phyloP scores from a whole-genome alignment of 257 asterid species.

The Penstemon barbatus region DNA sequence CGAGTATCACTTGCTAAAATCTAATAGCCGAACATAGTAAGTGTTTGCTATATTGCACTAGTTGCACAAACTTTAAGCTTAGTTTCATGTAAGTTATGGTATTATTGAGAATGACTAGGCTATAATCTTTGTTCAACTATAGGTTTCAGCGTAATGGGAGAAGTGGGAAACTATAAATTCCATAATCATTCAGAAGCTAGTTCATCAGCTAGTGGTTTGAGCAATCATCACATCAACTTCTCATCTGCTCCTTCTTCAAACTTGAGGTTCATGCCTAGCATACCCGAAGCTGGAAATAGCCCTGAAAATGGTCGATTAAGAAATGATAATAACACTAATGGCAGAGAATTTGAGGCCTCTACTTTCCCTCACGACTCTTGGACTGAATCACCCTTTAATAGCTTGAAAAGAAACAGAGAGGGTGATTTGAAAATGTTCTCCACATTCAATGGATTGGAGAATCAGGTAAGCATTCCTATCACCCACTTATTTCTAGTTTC shows the following conservation, averaged over 20 bases:
- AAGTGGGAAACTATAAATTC: constrained; percentile 50
- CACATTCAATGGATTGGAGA: constrained; percentile 45
- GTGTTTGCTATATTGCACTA: no score
- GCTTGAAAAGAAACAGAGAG: constrained; percentile 62
- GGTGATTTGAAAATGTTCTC: constrained; percentile 63
- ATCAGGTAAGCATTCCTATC: constrained; percentile 38
- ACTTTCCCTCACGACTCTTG: constrained; percentile 50
- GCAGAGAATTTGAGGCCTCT: constrained; percentile 32
- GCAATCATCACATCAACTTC: constrained; percentile 33
- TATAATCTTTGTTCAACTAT: constrained; percentile 26
- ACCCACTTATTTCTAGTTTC: neutral
- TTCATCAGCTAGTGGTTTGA: constrained; percentile 37
- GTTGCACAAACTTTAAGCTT: neutral
- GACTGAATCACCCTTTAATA: constrained; percentile 53
- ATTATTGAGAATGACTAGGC: constrained; percentile 14
- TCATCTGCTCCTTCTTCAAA: constrained; percentile 38
- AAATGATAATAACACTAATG: constrained; percentile 22
- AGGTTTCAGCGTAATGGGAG: constrained; percentile 73
- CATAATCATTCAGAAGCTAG: constrained; percentile 33
- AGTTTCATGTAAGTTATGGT: constrained; percentile 6
- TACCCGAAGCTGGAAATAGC: constrained; percentile 42
- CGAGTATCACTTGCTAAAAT: no score
- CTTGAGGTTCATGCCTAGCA: constrained; percentile 53
- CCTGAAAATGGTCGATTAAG: constrained; percentile 29
- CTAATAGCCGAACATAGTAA: no score